Evolutionary conservation across 129 eudicot genomes (phyloP).

Genomic region (Tagetes erecta): DNA sequence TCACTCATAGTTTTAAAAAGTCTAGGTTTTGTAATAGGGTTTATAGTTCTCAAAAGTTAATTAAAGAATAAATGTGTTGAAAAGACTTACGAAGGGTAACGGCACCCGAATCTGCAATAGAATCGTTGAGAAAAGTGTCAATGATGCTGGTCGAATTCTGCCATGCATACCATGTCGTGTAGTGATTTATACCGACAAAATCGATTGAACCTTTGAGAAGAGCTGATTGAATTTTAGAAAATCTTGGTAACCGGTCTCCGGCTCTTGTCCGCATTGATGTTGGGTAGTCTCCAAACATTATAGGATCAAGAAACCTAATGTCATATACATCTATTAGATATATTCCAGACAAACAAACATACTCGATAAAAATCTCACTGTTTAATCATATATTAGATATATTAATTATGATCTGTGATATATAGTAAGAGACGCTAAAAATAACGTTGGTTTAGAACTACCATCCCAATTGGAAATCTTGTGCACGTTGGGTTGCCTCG

Average conservation of each 20-base stretch:
- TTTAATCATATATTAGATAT: no score
- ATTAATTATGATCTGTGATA: no score
- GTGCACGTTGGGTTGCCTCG: slow-evolving; percentile 67
- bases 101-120: slow-evolving; percentile 73
- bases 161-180: slow-evolving; percentile 78
- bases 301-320: slow-evolving; percentile 63
- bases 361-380: no score
- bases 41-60: no score
- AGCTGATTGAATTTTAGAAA: slow-evolving; percentile 55
- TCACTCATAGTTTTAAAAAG: not conserved
- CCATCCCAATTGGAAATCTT: slow-evolving; percentile 83
- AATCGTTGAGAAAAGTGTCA: slow-evolving; percentile 63
- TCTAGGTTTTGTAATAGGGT: not conserved
- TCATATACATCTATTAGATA: no score
- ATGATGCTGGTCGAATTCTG: slow-evolving; percentile 49
- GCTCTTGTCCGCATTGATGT: slow-evolving; percentile 72
- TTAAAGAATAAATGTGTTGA: not conserved
- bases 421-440: no score
- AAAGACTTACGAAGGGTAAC: slow-evolving; percentile 59
- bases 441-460: no score
- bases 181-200: slow-evolving; percentile 91
- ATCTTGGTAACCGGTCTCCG: slow-evolving; percentile 68
- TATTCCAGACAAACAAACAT: no score
- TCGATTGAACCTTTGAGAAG: slow-evolving; percentile 71
- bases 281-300: slow-evolving; percentile 83